Percentiles rank a stretch among this genome's conserved stretches.
phyloP scores from a whole-genome alignment of 2,329 filamentous ascomycete species.

The Xylariaceae sp. region DNA sequence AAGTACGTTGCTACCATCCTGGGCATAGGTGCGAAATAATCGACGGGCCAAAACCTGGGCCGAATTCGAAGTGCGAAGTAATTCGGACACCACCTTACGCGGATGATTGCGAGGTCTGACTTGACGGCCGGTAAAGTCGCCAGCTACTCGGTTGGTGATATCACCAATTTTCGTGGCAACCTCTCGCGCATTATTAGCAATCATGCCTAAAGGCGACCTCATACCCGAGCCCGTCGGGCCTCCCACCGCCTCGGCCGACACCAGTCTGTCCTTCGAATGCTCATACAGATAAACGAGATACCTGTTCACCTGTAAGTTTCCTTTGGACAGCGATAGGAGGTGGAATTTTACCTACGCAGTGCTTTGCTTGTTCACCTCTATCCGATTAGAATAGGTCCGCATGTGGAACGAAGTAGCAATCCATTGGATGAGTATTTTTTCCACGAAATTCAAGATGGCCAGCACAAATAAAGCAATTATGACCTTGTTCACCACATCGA shows the following conservation, averaged over 20 bases:
- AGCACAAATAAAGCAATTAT: slow-evolving; percentile 80
- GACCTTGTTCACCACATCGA: slow-evolving; percentile 74
- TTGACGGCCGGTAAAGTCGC: slow-evolving; percentile 80
- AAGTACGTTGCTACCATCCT: slow-evolving; percentile 70
- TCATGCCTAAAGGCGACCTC: slow-evolving; percentile 67
- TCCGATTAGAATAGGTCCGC: slow-evolving; percentile 83
- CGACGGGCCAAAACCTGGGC: slow-evolving; percentile 82
- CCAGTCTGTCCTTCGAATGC: slow-evolving; percentile 70
- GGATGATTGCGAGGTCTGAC: slow-evolving; percentile 66
- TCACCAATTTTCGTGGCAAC: slow-evolving; percentile 77
- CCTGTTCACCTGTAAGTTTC: slow-evolving; percentile 39
- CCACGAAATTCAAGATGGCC: slow-evolving; percentile 71
- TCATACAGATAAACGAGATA: slow-evolving; percentile 53
- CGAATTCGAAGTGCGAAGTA: slow-evolving; percentile 65
- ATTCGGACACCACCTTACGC: slow-evolving; percentile 73
- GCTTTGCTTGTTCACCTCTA: slow-evolving; percentile 88
- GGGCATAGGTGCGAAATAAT: slow-evolving; percentile 78
- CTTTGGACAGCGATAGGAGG: slow-evolving; percentile 52
- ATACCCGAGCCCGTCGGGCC: slow-evolving; percentile 48
- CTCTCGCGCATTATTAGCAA: slow-evolving; percentile 69
- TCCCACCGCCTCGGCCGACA: slow-evolving; percentile 46
- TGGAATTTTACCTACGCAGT: slow-evolving; percentile 48
- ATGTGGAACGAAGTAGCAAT: slow-evolving; percentile 91
- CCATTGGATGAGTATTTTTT: slow-evolving; percentile 92
- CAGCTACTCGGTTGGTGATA: slow-evolving; percentile 70